Percentiles rank a stretch among this genome's conserved stretches.
Evolutionary conservation across 768 basidiomycete species (phyloP).

Genomic region (Tylopilus vinaceipallidus): DNA sequence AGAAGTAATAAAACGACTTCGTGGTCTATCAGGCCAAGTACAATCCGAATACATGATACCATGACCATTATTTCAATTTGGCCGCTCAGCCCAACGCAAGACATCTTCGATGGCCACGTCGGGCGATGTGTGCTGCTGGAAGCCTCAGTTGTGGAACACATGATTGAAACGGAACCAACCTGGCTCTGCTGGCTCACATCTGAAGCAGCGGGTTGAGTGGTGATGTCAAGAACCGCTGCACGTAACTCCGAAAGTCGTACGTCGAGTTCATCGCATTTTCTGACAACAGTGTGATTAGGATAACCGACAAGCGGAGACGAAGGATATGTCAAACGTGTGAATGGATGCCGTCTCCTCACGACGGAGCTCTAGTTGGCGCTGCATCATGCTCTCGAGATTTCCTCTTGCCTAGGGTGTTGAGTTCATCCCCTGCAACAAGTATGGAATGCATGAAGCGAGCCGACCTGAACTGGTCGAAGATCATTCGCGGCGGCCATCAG

Average conservation of each 20-base stretch:
- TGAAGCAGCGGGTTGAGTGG: background rate
- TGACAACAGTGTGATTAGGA: slow-evolving; percentile 26
- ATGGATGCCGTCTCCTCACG: slow-evolving; percentile 67
- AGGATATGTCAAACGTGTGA: slow-evolving; percentile 53
- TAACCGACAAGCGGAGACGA: background rate
- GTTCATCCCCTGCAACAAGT: background rate
- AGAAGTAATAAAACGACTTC: too few relatives aligned
- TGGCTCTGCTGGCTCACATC: slow-evolving; percentile 9
- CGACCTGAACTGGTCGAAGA: slow-evolving; percentile 81
- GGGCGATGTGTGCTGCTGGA: slow-evolving; percentile 9
- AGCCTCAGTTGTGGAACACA: background rate
- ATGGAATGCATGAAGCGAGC: slow-evolving; percentile 12
- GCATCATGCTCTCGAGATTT: slow-evolving; percentile 81
- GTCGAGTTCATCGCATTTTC: slow-evolving; percentile 74
- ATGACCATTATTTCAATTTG: slow-evolving; percentile 15
- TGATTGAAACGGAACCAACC: slow-evolving; percentile 11
- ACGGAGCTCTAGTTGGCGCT: slow-evolving; percentile 70
- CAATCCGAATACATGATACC: background rate
- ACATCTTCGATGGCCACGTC: slow-evolving; percentile 39
- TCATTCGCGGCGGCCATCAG: slow-evolving; percentile 90
- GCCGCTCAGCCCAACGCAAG: slow-evolving; percentile 58
- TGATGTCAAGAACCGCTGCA: slow-evolving; percentile 16
- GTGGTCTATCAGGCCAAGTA: background rate
- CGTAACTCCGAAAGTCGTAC: slow-evolving; percentile 59
- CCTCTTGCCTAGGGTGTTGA: slow-evolving; percentile 59